Conservation (phyloP, 352 stramenopile genomes). For the Peronospora destructor region DNA sequence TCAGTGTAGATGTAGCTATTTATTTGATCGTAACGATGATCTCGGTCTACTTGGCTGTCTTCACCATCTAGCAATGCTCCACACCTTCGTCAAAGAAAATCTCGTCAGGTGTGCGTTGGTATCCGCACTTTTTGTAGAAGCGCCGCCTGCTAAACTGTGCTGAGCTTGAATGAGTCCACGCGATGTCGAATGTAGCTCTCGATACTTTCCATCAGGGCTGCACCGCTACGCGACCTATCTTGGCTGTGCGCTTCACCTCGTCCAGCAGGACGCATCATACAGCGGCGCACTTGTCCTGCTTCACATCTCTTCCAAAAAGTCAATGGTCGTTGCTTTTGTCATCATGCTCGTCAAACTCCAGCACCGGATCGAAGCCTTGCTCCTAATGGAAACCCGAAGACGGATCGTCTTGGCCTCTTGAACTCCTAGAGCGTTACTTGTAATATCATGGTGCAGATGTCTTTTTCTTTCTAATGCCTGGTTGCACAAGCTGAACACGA, state of each 20-base stretch:
- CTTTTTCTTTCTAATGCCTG: slow-evolving; percentile 10
- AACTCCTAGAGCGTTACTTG: slow-evolving; percentile 34
- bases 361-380: slow-evolving; percentile 36
- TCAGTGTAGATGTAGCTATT: too few relatives aligned
- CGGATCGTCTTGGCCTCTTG: slow-evolving; percentile 34
- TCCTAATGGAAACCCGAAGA: slow-evolving; percentile 34
- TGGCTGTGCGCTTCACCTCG: slow-evolving; percentile 34
- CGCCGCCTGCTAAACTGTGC: slow-evolving; percentile 30
- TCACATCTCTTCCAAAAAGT: slow-evolving; percentile 53
- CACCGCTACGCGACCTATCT: slow-evolving; percentile 49
- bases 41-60: slow-evolving; percentile 6
- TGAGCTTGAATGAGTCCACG: slow-evolving; percentile 36
- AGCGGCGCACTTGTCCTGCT: slow-evolving; percentile 49
- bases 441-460: too few relatives aligned
- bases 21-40: too few relatives aligned
- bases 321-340: slow-evolving; percentile 33
- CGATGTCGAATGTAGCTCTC: slow-evolving; percentile 27
- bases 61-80: slow-evolving; percentile 35
- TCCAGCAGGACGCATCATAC: too few relatives aligned
- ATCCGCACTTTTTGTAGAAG: slow-evolving; percentile 34
- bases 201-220: slow-evolving; percentile 33
- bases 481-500: slow-evolving; percentile 6
- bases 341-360: slow-evolving; percentile 46
- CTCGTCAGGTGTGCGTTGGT: slow-evolving; percentile 21
- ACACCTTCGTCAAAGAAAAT: too few relatives aligned